Conservation (phyloP, 345 rosid species). For the Eucalyptus grandis region DNA sequence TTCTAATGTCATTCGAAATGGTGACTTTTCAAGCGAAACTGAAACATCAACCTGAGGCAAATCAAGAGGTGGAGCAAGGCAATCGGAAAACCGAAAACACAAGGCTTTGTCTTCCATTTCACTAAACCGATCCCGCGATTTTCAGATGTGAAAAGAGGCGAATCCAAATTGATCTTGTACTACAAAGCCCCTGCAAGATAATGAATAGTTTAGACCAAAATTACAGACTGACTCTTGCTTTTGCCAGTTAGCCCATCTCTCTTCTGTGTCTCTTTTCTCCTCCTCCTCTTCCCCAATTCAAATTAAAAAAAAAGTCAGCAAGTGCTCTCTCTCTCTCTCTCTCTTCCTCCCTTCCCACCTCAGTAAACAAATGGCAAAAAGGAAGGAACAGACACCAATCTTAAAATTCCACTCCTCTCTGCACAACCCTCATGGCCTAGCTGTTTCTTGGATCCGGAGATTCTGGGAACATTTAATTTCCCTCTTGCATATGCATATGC, state of each 20-base stretch:
- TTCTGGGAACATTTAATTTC: slow-evolving; percentile 22
- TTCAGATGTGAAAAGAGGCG: background rate
- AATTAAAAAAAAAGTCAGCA: background rate
- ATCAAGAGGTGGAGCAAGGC: background rate
- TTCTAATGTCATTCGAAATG: background rate
- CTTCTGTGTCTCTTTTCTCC: background rate
- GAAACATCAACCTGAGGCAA: background rate
- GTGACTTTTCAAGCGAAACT: background rate
- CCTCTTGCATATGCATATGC: slow-evolving; percentile 8
- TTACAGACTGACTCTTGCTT: background rate
- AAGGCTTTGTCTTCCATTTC: background rate
- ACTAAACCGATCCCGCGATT: background rate
- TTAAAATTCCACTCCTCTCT: slow-evolving; percentile 35
- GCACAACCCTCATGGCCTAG: slow-evolving; percentile 54
- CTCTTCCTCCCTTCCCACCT: background rate
- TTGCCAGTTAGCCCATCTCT: background rate
- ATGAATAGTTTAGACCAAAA: background rate
- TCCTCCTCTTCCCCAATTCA: background rate
- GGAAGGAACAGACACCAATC: background rate
- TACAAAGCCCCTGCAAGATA: background rate
- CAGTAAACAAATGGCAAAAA: background rate
- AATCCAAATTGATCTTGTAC: background rate
- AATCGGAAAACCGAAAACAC: background rate
- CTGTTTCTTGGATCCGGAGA: slow-evolving; percentile 86
- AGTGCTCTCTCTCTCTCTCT: background rate